Base-by-base conservation (phyloP, 768 basidiomycete species). In the Podaxis mareebaensis region DNA sequence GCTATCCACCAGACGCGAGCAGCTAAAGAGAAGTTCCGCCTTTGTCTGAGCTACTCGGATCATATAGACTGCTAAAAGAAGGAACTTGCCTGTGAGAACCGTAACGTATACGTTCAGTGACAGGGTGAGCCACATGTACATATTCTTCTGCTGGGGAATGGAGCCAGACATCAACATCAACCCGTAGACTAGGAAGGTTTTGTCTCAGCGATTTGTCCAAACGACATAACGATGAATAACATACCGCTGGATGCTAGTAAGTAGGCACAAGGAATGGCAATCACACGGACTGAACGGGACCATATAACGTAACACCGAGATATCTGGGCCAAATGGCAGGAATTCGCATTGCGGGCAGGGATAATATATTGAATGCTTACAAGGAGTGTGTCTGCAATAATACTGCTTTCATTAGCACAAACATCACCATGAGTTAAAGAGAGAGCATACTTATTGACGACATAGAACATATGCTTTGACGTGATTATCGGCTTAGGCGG, bases 241-340 rank as follows among this genome's bases (percentile, higher is more conserved):
- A 28, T 30, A 78, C 78, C 67, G 66, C 77, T 75, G 17, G 72
- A 74, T 17, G 72, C 73, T 3, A 76, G 15, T 11, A 79, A 68
- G 20, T 76, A 55, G 0, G 73, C 40, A 3, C 68, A 33, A 1
- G 77, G 74, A 6, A 67, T 71, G 44, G 72, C 53, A 7, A 72
- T 67, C 22, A 77, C 64, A 39, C 64, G 66, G 61, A 72, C 71
- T 8, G 69, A 72, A 42, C 66, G 69, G 39, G 70, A 72, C 78
- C 78, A 78, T 39, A 77, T 72, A n/a, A 76, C 70, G 62, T 74
- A 78, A 56, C 77, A 79, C 44, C 78, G 71, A 63, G 77, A 78
- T 28, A 76, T 51, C 52, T 65, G 36, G 36, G n/a, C 36, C 22
- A 55, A 46, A 22, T 44, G 6, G 15, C 20, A 26, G 10, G 22